Conservation (phyloP, 331 rosid genomes). For the Quercus phellos region DNA sequence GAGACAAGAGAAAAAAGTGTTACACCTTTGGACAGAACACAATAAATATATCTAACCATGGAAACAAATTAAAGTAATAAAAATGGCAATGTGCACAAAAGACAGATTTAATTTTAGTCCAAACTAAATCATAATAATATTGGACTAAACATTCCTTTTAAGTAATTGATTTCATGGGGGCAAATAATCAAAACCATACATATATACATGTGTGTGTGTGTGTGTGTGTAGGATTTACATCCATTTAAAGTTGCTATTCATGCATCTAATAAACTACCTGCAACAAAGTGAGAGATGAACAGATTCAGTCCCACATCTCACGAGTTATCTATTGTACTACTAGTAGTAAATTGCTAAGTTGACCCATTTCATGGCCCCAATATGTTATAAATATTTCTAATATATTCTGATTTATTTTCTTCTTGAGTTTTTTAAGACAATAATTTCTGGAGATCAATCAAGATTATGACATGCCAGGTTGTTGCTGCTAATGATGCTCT, state of each 20-base stretch:
- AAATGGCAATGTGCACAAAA: not conserved
- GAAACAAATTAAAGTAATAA: not conserved
- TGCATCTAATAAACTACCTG: not conserved
- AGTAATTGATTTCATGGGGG: not conserved
- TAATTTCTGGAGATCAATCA: no score
- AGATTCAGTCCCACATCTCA: not conserved
- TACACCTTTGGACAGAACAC: constrained; percentile 6
- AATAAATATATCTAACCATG: not conserved
- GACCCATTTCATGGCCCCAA: no score
- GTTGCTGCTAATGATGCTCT: no score
- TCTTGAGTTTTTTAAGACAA: no score
- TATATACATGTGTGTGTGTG: not conserved
- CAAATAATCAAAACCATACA: not conserved
- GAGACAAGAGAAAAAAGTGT: not conserved
- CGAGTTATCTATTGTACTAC: not conserved
- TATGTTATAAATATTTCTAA: no score
- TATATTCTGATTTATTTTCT: no score
- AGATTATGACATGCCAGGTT: no score
- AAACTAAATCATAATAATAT: not conserved
- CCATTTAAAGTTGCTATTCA: not conserved
- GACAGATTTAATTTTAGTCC: not conserved
- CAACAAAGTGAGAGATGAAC: not conserved
- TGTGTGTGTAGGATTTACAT: not conserved
- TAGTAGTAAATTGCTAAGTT: no score
- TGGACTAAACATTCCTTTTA: not conserved